Base-by-base conservation (phyloP, 176 grass and related monocot genomes). In the Eleusine indica region DNA sequence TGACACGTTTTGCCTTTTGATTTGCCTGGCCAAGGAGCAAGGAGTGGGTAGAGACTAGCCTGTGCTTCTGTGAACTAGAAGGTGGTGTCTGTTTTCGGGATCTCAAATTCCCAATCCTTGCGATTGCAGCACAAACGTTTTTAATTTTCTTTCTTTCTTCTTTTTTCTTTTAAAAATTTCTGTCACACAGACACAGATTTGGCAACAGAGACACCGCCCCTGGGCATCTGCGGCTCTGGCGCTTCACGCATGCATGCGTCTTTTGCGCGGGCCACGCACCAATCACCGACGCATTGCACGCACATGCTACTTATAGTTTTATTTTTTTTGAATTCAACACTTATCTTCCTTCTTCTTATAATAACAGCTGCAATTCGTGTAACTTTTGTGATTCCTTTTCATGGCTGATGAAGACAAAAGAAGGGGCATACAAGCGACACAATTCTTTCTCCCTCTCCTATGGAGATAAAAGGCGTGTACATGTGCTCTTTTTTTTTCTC, bases 201-300 rank as follows among this genome's bases (percentile, higher is more conserved):
- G 73, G 58, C 68, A 44, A 65, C 51, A 61, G 15, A 44, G 52
- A 63, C 9, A 9, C 30, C 42, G 51, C 15, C 79, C 87, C 70
- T 9, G 82, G 61, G 16, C 25, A 84, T 74, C 87, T 0, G 2
- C 12, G 16, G 60, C 48, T 39, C 15, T 57, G 6, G 39, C 39
- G 48, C 60, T 25, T 72, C 75, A 73, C 86, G 74, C 79, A 61
- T 60, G 81, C 86, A 88, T 43, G 37, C 78, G 40, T 44, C 53
- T 70, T 76, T 70, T 76, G 38, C 62, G 35, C 43, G 71, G 77
- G 43, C 56, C 80, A 88, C 71, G 68, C 80, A 73, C 52, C 70
- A 62, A 28, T 62, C 70, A 22, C 29, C 30, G 29, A 80, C n/a
- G 9, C 58, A 62, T 25, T 79, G 40, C 61, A 48, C 76, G 76